Evolutionary conservation across 192 early-diverging fungal species (phyloP).

Genomic region (Entomortierella chlamydospora): DNA sequence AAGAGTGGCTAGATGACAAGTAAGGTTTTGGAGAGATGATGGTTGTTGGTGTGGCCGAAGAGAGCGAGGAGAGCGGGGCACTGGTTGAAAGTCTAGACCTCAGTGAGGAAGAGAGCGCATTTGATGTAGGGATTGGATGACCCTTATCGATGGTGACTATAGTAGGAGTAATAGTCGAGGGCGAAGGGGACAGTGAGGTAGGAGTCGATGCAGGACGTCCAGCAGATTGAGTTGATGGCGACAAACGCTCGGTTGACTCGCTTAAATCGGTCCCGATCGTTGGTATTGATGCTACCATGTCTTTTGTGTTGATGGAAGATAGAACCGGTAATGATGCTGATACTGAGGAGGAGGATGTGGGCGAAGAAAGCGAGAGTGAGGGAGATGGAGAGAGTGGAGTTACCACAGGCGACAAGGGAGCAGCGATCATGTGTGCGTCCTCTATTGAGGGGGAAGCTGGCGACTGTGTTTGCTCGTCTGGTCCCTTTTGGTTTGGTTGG

Average conservation of each 20-base stretch:
- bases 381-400: slow-evolving; percentile 25
- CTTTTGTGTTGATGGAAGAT: slow-evolving; percentile 5
- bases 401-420: not conserved
- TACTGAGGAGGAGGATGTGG: slow-evolving; percentile 3
- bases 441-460: not conserved
- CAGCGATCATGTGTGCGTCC: slow-evolving; percentile 4
- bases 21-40: slow-evolving; percentile 53
- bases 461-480: not conserved
- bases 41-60: slow-evolving; percentile 46
- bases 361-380: slow-evolving; percentile 18
- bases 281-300: not conserved
- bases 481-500: not conserved
- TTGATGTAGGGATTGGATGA: slow-evolving; percentile 53
- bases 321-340: not conserved
- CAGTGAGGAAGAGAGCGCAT: slow-evolving; percentile 41
- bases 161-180: slow-evolving; percentile 14
- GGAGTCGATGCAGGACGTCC: slow-evolving; percentile 2
- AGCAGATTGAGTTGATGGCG: not conserved
- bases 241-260: not conserved
- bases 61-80: slow-evolving; percentile 48
- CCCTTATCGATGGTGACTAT: slow-evolving; percentile 42
- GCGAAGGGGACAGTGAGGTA: slow-evolving; percentile 18
- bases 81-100: slow-evolving; percentile 36
- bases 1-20: slow-evolving; percentile 6
- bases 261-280: not conserved